phyloP scores from a whole-genome alignment of 1,284 basidiomycete genomes.

The Coniferiporia weirii region DNA sequence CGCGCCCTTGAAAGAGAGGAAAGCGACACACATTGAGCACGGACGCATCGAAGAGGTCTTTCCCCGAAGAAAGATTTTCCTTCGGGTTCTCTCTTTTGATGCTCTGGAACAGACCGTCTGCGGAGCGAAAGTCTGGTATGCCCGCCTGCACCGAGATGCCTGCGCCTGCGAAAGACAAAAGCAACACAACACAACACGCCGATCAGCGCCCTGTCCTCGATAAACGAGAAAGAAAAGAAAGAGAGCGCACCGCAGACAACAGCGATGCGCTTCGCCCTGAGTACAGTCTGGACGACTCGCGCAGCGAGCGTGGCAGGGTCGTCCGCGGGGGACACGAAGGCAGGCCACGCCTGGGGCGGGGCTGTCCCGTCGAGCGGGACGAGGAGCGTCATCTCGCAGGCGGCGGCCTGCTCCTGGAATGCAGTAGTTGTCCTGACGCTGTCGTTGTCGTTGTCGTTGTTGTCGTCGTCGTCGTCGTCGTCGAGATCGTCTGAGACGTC shows the following conservation, averaged over 20 bases:
- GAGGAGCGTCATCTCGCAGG: background rate
- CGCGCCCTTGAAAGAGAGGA: background rate
- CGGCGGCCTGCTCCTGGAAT: background rate
- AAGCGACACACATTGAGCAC: conserved; percentile 74
- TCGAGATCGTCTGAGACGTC: background rate
- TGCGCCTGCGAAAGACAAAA: conserved; percentile 53
- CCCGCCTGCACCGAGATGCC: conserved; percentile 88
- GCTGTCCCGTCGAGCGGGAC: background rate
- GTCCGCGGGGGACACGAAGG: background rate
- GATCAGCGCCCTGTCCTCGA: background rate
- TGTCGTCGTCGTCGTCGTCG: background rate
- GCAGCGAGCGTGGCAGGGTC: conserved; percentile 40
- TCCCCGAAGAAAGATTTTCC: conserved; percentile 68
- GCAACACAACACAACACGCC: conserved; percentile 12
- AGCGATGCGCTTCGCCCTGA: conserved; percentile 77
- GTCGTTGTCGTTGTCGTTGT: background rate
- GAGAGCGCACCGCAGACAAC: conserved; percentile 74
- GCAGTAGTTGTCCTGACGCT: background rate
- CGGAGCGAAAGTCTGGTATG: conserved; percentile 90
- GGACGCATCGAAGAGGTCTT: conserved; percentile 88
- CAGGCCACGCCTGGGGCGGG: background rate
- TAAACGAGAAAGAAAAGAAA: conserved; percentile 15
- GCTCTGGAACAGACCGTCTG: conserved; percentile 75
- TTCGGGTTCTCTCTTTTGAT: conserved; percentile 76
- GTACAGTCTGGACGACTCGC: conserved; percentile 56